phyloP scores from a whole-genome alignment of 768 basidiomycete genomes.

The Mycena metata region DNA sequence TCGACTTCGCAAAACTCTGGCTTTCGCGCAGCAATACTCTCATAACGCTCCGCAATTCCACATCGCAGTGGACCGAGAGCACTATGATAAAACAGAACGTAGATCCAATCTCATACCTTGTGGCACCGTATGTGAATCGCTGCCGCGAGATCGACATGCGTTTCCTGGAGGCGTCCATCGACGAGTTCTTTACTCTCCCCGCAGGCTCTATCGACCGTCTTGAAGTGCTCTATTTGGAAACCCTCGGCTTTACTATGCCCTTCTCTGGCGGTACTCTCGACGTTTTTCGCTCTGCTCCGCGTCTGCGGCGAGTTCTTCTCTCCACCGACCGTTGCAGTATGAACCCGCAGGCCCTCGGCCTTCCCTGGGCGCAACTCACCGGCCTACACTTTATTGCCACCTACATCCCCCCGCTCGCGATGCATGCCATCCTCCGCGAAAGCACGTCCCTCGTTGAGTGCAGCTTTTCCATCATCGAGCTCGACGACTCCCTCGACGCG shows the following conservation, averaged over 20 bases:
- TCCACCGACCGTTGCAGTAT: conserved; percentile 38
- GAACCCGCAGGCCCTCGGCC: conserved; percentile 34
- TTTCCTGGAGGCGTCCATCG: conserved; percentile 37
- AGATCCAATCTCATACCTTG: conserved; percentile 30
- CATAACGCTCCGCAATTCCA: conserved; percentile 37
- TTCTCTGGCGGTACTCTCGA: conserved; percentile 30
- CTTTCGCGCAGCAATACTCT: conserved; percentile 33
- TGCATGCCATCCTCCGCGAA: conserved; percentile 36
- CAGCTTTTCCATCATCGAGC: conserved; percentile 38
- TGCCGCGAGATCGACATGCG: conserved; percentile 39
- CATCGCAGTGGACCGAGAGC: conserved; percentile 29
- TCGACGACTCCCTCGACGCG: conserved; percentile 23
- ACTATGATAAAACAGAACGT: conserved; percentile 18
- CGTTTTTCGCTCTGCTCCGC: conserved; percentile 36
- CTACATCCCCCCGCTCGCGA: conserved; percentile 37
- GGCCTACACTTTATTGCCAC: conserved; percentile 38
- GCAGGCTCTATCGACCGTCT: conserved; percentile 33
- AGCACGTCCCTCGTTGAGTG: conserved; percentile 32
- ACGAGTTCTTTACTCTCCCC: conserved; percentile 37
- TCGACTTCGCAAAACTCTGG: conserved; percentile 34
- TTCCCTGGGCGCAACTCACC: conserved; percentile 37
- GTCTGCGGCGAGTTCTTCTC: conserved; percentile 37
- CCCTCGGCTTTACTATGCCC: conserved; percentile 34
- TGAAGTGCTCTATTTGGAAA: conserved; percentile 38
- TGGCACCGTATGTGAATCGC: conserved; percentile 32